Evolutionary conservation across 2,329 filamentous ascomycete genomes (phyloP), one percentile per base, ranked within the genome.

Genomic region (Penicillium brevicompactum): DNA sequence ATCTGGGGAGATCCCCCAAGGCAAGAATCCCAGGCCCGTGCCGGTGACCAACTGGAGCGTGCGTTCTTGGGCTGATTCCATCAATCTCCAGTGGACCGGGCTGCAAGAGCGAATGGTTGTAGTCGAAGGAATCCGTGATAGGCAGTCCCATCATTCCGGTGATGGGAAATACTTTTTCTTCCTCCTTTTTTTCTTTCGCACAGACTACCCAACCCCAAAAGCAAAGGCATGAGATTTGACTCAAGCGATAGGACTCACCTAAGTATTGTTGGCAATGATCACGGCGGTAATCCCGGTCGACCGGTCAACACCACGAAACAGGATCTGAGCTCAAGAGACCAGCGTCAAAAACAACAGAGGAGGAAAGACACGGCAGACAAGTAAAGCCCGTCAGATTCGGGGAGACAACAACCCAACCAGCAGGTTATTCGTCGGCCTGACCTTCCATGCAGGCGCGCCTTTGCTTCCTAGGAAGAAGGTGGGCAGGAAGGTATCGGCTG

Each of bases 31-130:
- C 45, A 56, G 42, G 13, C 24, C 16, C 34, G 49, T 51, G 52
- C 58, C 49, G 49, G 46, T 53, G 43, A 53, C 52, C 61, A 63
- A 56, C 56, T 59, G 56, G 55, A 55, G 46, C 54, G 55, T 64
- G 60, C 58, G 51, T 57, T 22, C 24, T 53, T 38, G 58, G 62
- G 58, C 58, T 61, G 54, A 41, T 58, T 63, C 45, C 40, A 49
- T 38, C 34, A 45, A 51, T 48, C 51, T 57, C 51, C 46, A 59
- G 51, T 57, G 49, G 53, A 57, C 46, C 46, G 47, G 46, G 44
- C 52, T 50, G 49, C 21, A 46, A 56, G 47, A 52, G 18, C 22
- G 32, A 38, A 55, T 31, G 10, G 51, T 54, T 24, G 27, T 46
- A 34, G 43, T 27, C 38, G 50, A 51, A 27, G 2, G 27, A 27